These are phyloP conservation scores for Pyricularia sp. DNA, from an alignment of 2,329 filamentous ascomycete species.

Conservation along the genomic window DNA sequence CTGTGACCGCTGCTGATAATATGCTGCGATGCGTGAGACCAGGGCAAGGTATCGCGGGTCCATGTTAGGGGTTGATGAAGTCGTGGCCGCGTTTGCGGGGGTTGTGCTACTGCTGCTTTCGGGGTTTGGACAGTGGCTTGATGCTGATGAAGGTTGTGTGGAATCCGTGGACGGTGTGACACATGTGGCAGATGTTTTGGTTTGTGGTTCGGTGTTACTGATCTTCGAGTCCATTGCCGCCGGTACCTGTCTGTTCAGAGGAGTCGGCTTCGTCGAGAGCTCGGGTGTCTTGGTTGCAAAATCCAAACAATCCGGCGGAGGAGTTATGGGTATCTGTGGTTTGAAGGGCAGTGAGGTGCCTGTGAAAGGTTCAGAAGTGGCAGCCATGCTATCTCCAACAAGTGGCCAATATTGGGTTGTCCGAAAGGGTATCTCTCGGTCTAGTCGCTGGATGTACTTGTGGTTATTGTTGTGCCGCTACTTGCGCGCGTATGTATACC, in stretches of 20 bases:
- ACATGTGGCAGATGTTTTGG: background rate
- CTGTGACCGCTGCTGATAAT: slow-evolving; percentile 35
- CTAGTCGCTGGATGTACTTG: background rate
- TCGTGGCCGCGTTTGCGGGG: slow-evolving; percentile 4
- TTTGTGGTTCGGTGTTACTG: background rate
- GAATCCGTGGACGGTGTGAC: background rate
- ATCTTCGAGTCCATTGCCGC: background rate
- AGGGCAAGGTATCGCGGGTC: slow-evolving; percentile 31
- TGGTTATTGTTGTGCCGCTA: background rate
- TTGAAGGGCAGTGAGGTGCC: slow-evolving; percentile 16
- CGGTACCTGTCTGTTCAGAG: background rate
- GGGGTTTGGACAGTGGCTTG: slow-evolving; percentile 5
- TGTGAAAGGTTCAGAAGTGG: slow-evolving; percentile 14
- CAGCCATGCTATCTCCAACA: background rate
- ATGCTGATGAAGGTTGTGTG: slow-evolving; percentile 2
- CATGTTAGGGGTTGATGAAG: slow-evolving; percentile 7
- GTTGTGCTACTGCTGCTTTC: slow-evolving; percentile 1
- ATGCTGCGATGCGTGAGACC: slow-evolving; percentile 32
- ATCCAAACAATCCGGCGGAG: slow-evolving; percentile 23
- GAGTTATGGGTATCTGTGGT: slow-evolving; percentile 23
- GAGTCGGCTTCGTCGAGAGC: background rate
- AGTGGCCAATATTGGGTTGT: background rate
- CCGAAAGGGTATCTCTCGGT: background rate
- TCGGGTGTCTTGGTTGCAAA: slow-evolving; percentile 15
- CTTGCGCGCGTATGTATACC: background rate